A percentile compares a stretch with the other conserved stretches of the same genome.
phyloP scores from a whole-genome alignment of 768 basidiomycete species.

The Cyclocybe cylindracea region DNA sequence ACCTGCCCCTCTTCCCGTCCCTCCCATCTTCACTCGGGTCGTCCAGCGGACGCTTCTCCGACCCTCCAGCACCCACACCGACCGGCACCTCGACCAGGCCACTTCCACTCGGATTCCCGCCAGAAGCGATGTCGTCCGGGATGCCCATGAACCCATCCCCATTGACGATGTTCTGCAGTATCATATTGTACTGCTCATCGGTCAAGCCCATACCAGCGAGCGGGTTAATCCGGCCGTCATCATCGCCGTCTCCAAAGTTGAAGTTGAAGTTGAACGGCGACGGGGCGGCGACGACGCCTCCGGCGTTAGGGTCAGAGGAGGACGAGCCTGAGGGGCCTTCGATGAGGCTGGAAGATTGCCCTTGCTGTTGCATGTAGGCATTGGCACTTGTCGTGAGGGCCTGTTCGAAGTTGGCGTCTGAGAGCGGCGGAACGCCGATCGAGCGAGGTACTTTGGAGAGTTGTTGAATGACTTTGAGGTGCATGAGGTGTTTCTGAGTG shows the following conservation, averaged over 20 bases:
- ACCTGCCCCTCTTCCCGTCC: conserved; percentile 58
- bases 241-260: conserved; percentile 31
- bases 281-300: conserved; percentile 5
- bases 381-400: conserved; percentile 39
- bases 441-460: conserved; percentile 67
- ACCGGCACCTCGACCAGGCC: neutral
- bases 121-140: conserved; percentile 21
- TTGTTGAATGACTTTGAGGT: conserved; percentile 84
- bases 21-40: conserved; percentile 34
- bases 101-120: conserved; percentile 7
- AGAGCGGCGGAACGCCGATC: conserved; percentile 64
- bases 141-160: conserved; percentile 59
- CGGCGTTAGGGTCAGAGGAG: neutral
- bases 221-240: conserved; percentile 72
- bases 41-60: conserved; percentile 24
- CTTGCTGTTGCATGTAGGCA: conserved; percentile 10
- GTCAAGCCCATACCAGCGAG: conserved; percentile 86
- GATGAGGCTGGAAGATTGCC: conserved; percentile 2
- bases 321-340: conserved; percentile 8
- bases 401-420: conserved; percentile 55
- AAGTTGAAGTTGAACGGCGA: conserved; percentile 25
- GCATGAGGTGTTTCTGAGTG: conserved; percentile 80
- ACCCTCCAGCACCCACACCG: conserved; percentile 8
- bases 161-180: conserved; percentile 72
- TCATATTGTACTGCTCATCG: conserved; percentile 84